Conservation (phyloP, 345 rosid species). For the Lumnitzera racemosa region DNA sequence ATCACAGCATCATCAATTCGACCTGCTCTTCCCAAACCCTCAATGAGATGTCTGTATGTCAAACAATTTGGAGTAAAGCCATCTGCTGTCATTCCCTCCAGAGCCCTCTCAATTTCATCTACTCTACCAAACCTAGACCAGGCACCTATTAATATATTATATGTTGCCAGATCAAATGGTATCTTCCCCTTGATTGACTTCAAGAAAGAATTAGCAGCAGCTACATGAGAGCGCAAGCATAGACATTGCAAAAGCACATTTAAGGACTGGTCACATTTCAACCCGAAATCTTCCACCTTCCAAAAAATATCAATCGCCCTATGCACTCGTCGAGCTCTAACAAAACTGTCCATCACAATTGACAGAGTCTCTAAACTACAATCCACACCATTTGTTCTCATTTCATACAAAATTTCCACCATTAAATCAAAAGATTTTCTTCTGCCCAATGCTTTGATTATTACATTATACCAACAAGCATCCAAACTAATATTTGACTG, state of each 20-base stretch:
- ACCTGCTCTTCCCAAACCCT: conserved; percentile 80
- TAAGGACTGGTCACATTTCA: conserved; percentile 42
- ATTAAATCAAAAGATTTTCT: conserved; percentile 51
- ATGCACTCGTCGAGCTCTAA: conserved; percentile 39
- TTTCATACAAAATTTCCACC: conserved; percentile 33
- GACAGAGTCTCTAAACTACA: conserved; percentile 42
- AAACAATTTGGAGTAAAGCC: conserved; percentile 48
- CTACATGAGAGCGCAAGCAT: conserved; percentile 60
- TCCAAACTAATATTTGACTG: conserved; percentile 41
- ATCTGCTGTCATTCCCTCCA: conserved; percentile 54
- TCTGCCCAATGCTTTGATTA: conserved; percentile 67
- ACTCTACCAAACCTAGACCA: conserved; percentile 75
- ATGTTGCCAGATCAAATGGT: conserved; percentile 37
- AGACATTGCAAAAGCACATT: conserved; percentile 61
- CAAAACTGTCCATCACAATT: conserved; percentile 51
- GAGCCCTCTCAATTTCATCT: conserved; percentile 43
- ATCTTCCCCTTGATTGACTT: conserved; percentile 47
- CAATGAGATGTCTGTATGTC: conserved; percentile 50
- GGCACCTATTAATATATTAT: conserved; percentile 52
- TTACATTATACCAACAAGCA: conserved; percentile 36
- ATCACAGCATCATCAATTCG: conserved; percentile 51
- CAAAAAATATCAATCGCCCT: conserved; percentile 51
- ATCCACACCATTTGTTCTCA: conserved; percentile 26
- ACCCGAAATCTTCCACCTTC: conserved; percentile 40
- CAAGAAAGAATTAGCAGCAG: conserved; percentile 55